phyloP scores from a whole-genome alignment of 768 basidiomycete species.

The Tulasnella sp. region DNA sequence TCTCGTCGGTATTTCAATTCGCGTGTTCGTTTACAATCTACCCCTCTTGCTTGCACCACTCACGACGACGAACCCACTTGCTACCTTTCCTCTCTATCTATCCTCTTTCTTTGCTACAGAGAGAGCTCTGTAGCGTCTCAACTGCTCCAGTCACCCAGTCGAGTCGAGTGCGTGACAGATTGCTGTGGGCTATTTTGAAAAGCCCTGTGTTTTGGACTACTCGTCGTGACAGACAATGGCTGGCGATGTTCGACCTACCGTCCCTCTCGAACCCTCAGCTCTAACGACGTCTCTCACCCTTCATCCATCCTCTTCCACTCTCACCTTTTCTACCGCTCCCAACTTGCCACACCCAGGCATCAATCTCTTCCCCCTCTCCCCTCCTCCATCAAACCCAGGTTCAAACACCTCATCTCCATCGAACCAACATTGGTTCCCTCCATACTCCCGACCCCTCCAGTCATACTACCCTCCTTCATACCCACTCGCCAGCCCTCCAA shows the following conservation, averaged over 20 bases:
- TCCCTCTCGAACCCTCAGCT: not conserved
- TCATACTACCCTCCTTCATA: not conserved
- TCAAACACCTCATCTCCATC: not conserved
- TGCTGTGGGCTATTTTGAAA: not conserved
- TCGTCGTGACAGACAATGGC: not conserved
- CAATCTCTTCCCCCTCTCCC: not conserved
- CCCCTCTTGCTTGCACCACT: not conserved
- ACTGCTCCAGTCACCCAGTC: not conserved
- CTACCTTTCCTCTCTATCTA: not conserved
- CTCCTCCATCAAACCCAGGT: not conserved
- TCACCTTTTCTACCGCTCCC: not conserved
- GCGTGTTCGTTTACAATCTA: not conserved
- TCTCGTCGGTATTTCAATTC: not conserved
- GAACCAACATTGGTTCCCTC: not conserved
- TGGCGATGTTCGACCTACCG: not conserved
- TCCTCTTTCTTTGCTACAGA: not conserved
- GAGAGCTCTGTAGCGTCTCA: not conserved
- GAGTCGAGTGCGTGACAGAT: not conserved
- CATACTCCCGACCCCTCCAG: not conserved
- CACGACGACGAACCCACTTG: not conserved
- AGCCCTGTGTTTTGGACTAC: not conserved
- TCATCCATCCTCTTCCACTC: not conserved
- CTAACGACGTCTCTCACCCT: not conserved
- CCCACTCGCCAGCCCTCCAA: not conserved
- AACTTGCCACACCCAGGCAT: not conserved